These are phyloP conservation scores for Phytophthora meadii DNA, from an alignment of 352 stramenopile species.

Conservation along the genomic window DNA sequence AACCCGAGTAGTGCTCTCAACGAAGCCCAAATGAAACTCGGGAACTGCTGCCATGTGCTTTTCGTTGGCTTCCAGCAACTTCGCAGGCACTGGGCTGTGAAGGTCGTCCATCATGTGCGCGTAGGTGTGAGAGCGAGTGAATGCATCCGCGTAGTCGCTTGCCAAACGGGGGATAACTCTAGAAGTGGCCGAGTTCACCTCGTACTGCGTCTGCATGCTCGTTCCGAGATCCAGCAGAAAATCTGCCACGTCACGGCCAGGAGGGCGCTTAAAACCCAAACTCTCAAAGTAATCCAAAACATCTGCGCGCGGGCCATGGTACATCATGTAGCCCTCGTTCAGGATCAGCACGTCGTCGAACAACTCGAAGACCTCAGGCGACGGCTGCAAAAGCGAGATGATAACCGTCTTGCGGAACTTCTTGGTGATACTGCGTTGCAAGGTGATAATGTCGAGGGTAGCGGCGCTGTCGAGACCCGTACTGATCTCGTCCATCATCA, in stretches of 20 bases:
- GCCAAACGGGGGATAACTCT: conserved; percentile 18
- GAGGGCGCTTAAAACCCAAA: conserved; percentile 68
- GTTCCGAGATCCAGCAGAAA: conserved; percentile 85
- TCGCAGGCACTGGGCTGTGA: conserved; percentile 6
- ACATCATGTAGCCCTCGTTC: conserved; percentile 91
- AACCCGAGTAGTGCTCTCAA: conserved; percentile 5
- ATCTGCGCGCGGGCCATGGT: conserved; percentile 70
- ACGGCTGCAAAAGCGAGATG: conserved; percentile 89
- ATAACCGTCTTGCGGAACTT: conserved; percentile 59
- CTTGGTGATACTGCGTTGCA: conserved; percentile 54
- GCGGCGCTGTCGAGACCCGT: conserved; percentile 70
- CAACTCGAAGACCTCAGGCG: conserved; percentile 87
- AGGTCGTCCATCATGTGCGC: conserved; percentile 23
- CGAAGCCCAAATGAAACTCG: conserved; percentile 1
- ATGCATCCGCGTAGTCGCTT: conserved; percentile 38
- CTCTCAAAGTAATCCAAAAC: conserved; percentile 83
- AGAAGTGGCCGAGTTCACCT: conserved; percentile 11
- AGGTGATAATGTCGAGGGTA: conserved; percentile 70
- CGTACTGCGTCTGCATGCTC: conserved; percentile 44
- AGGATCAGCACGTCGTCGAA: conserved; percentile 95
- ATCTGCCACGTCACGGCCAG: conserved; percentile 85
- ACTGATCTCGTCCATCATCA: conserved; percentile 87
- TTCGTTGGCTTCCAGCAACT: not conserved
- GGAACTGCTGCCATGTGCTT: conserved; percentile 7
- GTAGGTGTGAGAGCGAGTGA: conserved; percentile 22